A percentile compares a stretch with the other conserved stretches of the same genome.
phyloP scores from a whole-genome alignment of 352 stramenopile species.

The Phytophthora palmivora region DNA sequence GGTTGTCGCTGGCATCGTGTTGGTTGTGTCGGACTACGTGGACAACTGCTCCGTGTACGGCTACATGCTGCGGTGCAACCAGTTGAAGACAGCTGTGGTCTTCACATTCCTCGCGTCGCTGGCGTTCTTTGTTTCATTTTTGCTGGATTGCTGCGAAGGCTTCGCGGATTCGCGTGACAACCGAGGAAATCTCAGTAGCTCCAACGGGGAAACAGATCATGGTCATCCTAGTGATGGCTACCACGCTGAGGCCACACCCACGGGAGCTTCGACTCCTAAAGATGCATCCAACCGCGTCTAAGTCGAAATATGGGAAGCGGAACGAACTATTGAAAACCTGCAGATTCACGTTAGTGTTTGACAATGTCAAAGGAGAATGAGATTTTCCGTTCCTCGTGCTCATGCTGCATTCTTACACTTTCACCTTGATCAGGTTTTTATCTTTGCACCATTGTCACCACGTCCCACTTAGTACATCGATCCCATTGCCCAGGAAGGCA shows the following conservation, averaged over 20 bases:
- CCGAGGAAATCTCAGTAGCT: conserved; percentile 15
- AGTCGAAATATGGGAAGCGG: conserved; percentile 1
- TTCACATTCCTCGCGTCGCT: conserved; percentile 74
- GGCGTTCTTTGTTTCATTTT: conserved; percentile 53
- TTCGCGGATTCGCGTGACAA: conserved; percentile 8
- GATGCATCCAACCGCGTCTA: conserved; percentile 43
- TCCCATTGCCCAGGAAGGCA: too few species aligned
- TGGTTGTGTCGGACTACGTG: conserved; percentile 77
- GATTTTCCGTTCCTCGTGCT: background rate
- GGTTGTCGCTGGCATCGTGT: conserved; percentile 67
- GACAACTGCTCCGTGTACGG: conserved; percentile 66
- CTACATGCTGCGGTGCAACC: conserved; percentile 72
- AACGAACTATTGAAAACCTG: background rate
- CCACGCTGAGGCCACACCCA: conserved; percentile 31
- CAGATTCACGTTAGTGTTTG: conserved; percentile 11
- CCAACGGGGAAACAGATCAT: conserved; percentile 12
- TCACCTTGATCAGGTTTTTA: too few species aligned
- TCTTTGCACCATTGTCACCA: too few species aligned
- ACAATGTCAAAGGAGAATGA: conserved; percentile 15
- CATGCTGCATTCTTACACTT: background rate
- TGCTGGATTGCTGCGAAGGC: conserved; percentile 60
- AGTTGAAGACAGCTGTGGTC: conserved; percentile 58
- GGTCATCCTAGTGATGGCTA: conserved; percentile 30
- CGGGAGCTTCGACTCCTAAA: conserved; percentile 25
- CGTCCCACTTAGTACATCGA: too few species aligned